phyloP scores from a whole-genome alignment of 1,284 basidiomycete species.

The Chondrostereum purpureum region DNA sequence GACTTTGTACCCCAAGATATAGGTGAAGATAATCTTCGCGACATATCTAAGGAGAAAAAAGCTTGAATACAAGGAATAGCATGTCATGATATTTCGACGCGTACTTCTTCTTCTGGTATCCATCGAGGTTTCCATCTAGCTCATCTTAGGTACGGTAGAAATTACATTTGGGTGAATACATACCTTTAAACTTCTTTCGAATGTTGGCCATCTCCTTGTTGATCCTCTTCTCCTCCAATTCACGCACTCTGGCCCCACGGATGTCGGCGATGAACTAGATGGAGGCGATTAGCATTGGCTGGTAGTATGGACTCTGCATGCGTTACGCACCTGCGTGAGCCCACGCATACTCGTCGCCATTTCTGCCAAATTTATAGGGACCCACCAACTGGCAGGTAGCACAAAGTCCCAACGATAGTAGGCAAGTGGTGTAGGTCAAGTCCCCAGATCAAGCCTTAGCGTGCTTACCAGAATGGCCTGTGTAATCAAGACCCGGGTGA shows the following conservation, averaged over 20 bases:
- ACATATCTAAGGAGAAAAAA: constrained; percentile 59
- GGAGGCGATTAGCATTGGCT: constrained; percentile 7
- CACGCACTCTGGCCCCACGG: constrained; percentile 83
- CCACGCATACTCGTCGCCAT: constrained; percentile 90
- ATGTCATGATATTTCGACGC: constrained; percentile 13
- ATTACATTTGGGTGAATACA: constrained; percentile 13
- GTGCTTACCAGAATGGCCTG: no score
- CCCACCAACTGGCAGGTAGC: background rate
- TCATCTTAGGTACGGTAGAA: background rate
- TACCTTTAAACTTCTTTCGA: constrained; percentile 97
- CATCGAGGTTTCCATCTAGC: constrained; percentile 91
- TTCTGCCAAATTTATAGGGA: constrained; percentile 16
- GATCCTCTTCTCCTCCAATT: constrained; percentile 93
- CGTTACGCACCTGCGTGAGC: constrained; percentile 68
- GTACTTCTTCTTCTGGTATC: constrained; percentile 98
- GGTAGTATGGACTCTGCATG: background rate
- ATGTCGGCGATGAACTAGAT: constrained; percentile 95
- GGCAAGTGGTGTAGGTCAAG: no score
- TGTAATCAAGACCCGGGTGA: no score
- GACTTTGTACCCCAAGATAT: constrained; percentile 97
- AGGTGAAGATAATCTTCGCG: constrained; percentile 97
- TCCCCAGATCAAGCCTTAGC: no score
- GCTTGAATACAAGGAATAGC: constrained; percentile 13
- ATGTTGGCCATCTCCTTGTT: constrained; percentile 99
- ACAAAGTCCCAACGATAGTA: no score